These are phyloP conservation scores for Oryza longistaminata DNA, from an alignment of 176 grass and related monocot genomes.

Conservation along the genomic window DNA sequence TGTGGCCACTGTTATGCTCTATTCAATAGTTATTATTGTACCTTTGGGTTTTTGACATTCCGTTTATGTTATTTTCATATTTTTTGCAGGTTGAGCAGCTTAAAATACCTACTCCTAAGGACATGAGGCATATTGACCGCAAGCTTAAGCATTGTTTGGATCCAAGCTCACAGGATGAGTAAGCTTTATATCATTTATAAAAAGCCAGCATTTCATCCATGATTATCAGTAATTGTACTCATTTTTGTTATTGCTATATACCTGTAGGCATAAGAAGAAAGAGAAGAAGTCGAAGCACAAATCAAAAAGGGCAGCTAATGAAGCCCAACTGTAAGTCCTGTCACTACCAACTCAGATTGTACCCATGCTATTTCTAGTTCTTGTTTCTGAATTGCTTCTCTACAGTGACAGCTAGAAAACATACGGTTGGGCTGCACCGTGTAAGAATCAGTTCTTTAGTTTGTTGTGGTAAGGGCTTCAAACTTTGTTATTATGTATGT, in stretches of 20 bases:
- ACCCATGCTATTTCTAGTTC: slow-evolving; percentile 1
- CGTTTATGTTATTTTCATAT: slow-evolving; percentile 16
- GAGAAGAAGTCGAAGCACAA: slow-evolving; percentile 84
- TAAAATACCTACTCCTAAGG: slow-evolving; percentile 54
- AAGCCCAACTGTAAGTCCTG: slow-evolving; percentile 50
- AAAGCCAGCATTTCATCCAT: not conserved
- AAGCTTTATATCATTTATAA: slow-evolving; percentile 5
- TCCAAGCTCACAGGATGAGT: slow-evolving; percentile 72
- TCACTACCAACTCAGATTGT: not conserved
- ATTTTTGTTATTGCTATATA: not conserved
- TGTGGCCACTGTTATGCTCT: not conserved
- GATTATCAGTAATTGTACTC: not conserved
- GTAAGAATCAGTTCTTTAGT: not conserved
- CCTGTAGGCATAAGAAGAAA: slow-evolving; percentile 65
- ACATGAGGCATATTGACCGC: slow-evolving; percentile 70
- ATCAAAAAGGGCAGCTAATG: slow-evolving; percentile 60
- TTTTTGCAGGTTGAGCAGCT: slow-evolving; percentile 52
- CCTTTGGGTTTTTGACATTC: not conserved
- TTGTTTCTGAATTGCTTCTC: slow-evolving; percentile 21
- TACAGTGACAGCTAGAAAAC: slow-evolving; percentile 30
- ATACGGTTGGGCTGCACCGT: not conserved
- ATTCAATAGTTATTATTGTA: not conserved
- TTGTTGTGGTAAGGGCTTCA: slow-evolving; percentile 18
- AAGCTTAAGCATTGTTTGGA: slow-evolving; percentile 79
- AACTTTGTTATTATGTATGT: not conserved